Conservation (phyloP, 768 basidiomycete species). For the Pleurotus citrinopileatus region DNA sequence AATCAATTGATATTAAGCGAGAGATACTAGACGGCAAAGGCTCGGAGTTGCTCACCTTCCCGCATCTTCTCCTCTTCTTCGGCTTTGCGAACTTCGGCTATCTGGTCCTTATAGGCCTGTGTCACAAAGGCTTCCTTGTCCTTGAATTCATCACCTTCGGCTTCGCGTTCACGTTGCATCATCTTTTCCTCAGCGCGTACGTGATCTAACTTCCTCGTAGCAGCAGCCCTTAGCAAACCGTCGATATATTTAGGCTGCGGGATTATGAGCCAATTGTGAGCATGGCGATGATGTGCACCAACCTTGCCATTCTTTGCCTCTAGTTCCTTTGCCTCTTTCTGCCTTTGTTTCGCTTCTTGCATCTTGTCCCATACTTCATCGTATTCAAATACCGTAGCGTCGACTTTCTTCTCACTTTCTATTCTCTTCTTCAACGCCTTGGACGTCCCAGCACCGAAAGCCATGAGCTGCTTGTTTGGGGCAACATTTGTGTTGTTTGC, state of each 20-base stretch:
- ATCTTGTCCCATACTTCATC: constrained; percentile 97
- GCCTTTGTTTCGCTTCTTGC: constrained; percentile 77
- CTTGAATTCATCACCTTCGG: constrained; percentile 89
- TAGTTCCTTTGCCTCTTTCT: constrained; percentile 73
- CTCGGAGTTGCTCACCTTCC: constrained; percentile 62
- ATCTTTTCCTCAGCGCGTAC: constrained; percentile 97
- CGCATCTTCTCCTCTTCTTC: constrained; percentile 89
- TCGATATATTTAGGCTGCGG: constrained; percentile 90
- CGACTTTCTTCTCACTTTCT: constrained; percentile 75
- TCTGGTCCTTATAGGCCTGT: constrained; percentile 94
- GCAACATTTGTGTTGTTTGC: constrained; percentile 33
- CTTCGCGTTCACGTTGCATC: constrained; percentile 89
- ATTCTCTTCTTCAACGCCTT: constrained; percentile 69
- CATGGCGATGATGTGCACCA: constrained; percentile 19
- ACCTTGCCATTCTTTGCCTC: constrained; percentile 82
- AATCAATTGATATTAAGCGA: constrained; percentile 17
- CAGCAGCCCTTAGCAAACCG: constrained; percentile 73
- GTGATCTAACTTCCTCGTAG: constrained; percentile 85
- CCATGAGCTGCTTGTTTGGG: constrained; percentile 52
- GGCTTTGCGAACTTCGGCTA: constrained; percentile 85
- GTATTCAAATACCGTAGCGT: constrained; percentile 87
- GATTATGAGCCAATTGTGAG: constrained; percentile 12
- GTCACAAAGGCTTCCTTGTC: constrained; percentile 99
- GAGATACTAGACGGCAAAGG: not conserved
- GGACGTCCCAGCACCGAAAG: constrained; percentile 59